These are phyloP conservation scores for Beauveria caledonica DNA, from an alignment of 2,329 filamentous ascomycete genomes.

Conservation along the genomic window DNA sequence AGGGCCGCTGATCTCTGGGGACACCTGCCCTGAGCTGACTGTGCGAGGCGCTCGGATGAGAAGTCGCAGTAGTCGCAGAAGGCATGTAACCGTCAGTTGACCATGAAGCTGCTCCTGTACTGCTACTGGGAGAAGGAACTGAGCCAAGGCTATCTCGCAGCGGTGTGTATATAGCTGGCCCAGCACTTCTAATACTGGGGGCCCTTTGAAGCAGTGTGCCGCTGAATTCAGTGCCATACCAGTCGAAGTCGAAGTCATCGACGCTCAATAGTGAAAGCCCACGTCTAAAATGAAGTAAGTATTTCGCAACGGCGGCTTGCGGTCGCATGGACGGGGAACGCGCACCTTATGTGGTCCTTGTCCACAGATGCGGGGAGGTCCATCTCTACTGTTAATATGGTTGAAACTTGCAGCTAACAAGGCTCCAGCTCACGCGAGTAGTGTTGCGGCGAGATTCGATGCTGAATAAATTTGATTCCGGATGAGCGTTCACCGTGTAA, in stretches of 20 bases:
- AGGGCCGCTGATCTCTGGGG: background rate
- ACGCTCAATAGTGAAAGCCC: conserved; percentile 3
- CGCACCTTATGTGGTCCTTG: conserved; percentile 7
- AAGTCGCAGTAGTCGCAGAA: background rate
- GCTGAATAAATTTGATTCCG: background rate
- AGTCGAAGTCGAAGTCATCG: background rate
- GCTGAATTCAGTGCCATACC: background rate
- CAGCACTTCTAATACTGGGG: background rate
- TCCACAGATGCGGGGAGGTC: background rate
- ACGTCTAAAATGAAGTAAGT: background rate
- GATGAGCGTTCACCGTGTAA: background rate
- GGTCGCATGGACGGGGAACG: background rate
- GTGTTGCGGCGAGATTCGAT: background rate
- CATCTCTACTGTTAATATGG: background rate
- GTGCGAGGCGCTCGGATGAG: background rate
- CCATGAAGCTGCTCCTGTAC: background rate
- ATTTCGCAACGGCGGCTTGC: background rate
- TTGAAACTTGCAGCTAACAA: background rate
- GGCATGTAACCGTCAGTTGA: background rate
- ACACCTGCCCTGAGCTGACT: background rate
- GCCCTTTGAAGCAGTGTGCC: background rate
- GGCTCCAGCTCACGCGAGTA: background rate
- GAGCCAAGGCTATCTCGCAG: background rate
- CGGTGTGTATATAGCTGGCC: background rate
- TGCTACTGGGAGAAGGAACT: background rate